phyloP scores from a whole-genome alignment of 2,329 filamentous ascomycete genomes.

The Calonectria crousiana region DNA sequence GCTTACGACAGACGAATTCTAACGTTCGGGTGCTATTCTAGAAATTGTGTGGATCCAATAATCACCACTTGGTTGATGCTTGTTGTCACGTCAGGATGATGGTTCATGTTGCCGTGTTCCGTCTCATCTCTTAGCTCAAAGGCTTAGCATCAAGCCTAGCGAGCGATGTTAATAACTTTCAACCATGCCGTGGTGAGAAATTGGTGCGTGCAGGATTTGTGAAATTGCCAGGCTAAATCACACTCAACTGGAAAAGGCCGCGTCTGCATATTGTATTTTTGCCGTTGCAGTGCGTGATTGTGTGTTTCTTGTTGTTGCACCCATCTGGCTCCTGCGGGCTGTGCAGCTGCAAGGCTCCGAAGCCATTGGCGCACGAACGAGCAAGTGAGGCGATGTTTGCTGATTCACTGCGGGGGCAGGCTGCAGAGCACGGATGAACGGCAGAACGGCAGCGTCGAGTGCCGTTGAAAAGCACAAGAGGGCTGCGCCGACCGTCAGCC shows the following conservation, averaged over 20 bases:
- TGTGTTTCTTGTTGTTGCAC: not conserved
- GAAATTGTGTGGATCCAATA: not conserved
- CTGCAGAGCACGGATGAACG: constrained; percentile 16
- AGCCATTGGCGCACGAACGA: constrained; percentile 5
- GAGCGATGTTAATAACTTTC: not conserved
- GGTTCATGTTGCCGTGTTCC: not conserved
- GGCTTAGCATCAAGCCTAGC: not conserved
- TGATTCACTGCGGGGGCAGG: constrained; percentile 15
- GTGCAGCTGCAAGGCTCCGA: constrained; percentile 13
- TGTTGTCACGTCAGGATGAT: not conserved
- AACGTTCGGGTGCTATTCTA: not conserved
- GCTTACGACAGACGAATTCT: not conserved
- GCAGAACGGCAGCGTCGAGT: constrained; percentile 12
- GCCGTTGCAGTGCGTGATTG: not conserved
- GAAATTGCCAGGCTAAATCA: not conserved
- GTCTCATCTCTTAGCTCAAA: not conserved
- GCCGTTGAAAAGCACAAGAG: not conserved
- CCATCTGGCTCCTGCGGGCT: constrained; percentile 5
- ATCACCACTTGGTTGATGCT: not conserved
- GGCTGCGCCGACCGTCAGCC: not conserved
- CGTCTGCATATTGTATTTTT: not conserved
- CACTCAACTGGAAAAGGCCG: not conserved
- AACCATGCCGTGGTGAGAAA: not conserved
- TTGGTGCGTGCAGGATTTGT: not conserved
- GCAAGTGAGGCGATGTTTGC: constrained; percentile 21